Evolutionary conservation across 1,284 basidiomycete genomes (phyloP).

Genomic region (Puccinia polysora): DNA sequence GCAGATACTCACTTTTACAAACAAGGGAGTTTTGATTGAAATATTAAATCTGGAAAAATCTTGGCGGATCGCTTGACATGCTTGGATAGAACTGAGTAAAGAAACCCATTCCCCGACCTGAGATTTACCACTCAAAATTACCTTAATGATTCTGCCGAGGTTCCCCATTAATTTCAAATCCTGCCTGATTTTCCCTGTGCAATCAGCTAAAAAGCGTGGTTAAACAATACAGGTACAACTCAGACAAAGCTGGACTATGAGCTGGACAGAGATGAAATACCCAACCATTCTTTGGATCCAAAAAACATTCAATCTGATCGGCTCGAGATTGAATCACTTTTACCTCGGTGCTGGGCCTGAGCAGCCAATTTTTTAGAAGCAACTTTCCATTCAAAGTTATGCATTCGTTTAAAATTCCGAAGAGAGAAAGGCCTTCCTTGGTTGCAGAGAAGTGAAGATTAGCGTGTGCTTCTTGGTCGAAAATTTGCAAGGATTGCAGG

Average conservation of each 20-base stretch:
- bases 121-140: constrained; percentile 8
- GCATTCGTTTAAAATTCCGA: constrained; percentile 14
- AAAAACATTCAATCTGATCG: constrained; percentile 9
- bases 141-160: neutral
- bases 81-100: neutral
- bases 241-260: neutral
- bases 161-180: neutral
- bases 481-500: constrained; percentile 1
- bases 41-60: neutral
- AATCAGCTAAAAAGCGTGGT: too few species aligned
- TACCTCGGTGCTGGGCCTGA: constrained; percentile 6
- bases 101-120: constrained; percentile 8
- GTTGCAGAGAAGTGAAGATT: neutral
- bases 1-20: neutral
- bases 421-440: constrained; percentile 15
- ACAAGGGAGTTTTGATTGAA: neutral
- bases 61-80: neutral
- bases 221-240: neutral
- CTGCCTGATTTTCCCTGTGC: neutral
- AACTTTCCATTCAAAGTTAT: constrained; percentile 1
- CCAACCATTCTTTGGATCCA: neutral
- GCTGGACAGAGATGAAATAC: neutral
- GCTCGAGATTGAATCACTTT: neutral
- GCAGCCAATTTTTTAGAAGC: constrained; percentile 4
- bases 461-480: constrained; percentile 16